Percentiles rank a stretch among this genome's conserved stretches.
phyloP scores from a whole-genome alignment of 805 yeast genomes.

The Candida nitratophila region DNA sequence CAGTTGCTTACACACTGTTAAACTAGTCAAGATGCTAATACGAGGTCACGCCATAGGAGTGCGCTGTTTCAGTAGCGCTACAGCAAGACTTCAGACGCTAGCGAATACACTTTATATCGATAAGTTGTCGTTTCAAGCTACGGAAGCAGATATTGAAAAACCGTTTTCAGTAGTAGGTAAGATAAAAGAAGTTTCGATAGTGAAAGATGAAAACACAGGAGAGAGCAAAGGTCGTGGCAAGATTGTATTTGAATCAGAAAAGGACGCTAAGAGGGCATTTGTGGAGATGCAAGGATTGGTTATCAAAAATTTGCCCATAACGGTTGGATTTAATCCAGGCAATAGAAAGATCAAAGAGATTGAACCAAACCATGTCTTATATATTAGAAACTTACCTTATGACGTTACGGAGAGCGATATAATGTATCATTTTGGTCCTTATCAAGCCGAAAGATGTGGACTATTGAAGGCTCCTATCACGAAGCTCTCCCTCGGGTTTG shows the following conservation, averaged over 20 bases:
- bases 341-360: constrained; percentile 6
- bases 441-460: constrained; percentile 22
- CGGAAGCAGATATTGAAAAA: constrained; percentile 15
- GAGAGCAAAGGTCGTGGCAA: constrained; percentile 19
- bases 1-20: no score
- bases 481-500: constrained; percentile 39
- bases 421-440: constrained; percentile 17
- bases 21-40: background rate
- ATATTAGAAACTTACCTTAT: constrained; percentile 22
- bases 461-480: constrained; percentile 22
- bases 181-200: constrained; percentile 9
- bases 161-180: constrained; percentile 21
- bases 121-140: constrained; percentile 16
- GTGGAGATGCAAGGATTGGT: constrained; percentile 26
- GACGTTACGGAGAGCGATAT: constrained; percentile 17
- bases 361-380: constrained; percentile 16
- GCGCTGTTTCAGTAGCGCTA: background rate
- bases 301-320: constrained; percentile 20
- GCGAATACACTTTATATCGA: constrained; percentile 12
- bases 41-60: background rate
- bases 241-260: constrained; percentile 14
- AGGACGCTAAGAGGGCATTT: constrained; percentile 17
- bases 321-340: constrained; percentile 8
- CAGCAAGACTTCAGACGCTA: background rate
- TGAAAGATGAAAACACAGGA: constrained; percentile 8